Conservation (phyloP, 305 asterid species). For the Fraxinus angustifolia region DNA sequence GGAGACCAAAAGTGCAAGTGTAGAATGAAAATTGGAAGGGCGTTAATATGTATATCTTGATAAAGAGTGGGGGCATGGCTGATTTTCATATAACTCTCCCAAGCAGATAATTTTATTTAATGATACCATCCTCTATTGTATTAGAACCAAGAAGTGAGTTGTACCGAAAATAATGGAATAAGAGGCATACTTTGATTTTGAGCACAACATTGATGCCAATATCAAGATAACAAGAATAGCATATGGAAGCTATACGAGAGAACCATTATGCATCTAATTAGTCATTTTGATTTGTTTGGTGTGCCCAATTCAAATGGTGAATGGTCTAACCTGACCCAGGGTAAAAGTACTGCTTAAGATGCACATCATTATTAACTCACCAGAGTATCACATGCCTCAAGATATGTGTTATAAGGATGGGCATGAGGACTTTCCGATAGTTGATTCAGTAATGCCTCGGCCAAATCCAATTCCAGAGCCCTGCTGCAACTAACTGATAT, state of each 20-base stretch:
- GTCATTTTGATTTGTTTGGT: slow-evolving; percentile 13
- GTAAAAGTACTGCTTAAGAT: slow-evolving; percentile 15
- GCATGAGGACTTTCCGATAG: slow-evolving; percentile 37
- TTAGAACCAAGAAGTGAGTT: slow-evolving; percentile 10
- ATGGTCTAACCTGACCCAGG: background rate
- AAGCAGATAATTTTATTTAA: background rate
- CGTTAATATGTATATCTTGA: background rate
- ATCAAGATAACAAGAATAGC: slow-evolving; percentile 2
- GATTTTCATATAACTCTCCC: background rate
- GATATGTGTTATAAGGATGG: slow-evolving; percentile 60
- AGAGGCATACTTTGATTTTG: background rate
- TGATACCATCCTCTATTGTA: background rate
- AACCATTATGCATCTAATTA: slow-evolving; percentile 2
- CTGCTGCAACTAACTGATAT: slow-evolving; percentile 75
- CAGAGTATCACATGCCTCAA: slow-evolving; percentile 75
- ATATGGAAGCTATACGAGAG: slow-evolving; percentile 1
- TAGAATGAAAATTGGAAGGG: slow-evolving; percentile 1
- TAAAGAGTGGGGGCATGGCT: background rate
- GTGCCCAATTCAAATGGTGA: slow-evolving; percentile 7
- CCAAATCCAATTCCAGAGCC: slow-evolving; percentile 68
- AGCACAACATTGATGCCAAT: background rate
- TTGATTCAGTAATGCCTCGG: slow-evolving; percentile 61
- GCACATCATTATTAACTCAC: slow-evolving; percentile 45
- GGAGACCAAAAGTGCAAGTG: background rate
- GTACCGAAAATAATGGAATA: slow-evolving; percentile 9